phyloP scores from a whole-genome alignment of 2,329 filamentous ascomycete genomes.

The Venturia effusa region DNA sequence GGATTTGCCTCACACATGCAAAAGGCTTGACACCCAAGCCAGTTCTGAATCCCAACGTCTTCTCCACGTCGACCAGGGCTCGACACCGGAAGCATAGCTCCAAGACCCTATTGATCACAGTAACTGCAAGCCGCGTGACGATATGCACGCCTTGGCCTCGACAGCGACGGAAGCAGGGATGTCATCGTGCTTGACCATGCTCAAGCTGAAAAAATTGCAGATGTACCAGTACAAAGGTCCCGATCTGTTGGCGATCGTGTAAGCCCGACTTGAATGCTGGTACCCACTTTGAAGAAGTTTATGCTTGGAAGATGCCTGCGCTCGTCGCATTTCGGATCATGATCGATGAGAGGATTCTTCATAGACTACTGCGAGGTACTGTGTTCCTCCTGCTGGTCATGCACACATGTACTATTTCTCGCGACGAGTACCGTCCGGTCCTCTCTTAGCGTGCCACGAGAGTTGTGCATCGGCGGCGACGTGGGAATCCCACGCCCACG shows the following conservation, averaged over 20 bases:
- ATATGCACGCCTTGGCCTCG: not conserved
- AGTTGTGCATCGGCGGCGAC: not conserved
- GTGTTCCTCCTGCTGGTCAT: no score
- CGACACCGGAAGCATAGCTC: not conserved
- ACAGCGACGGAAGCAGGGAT: not conserved
- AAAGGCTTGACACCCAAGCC: not conserved
- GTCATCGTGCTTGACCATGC: not conserved
- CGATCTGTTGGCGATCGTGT: not conserved
- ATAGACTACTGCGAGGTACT: conserved; percentile 1
- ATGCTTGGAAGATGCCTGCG: not conserved
- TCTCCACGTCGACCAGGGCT: not conserved
- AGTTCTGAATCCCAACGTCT: not conserved
- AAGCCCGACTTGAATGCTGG: not conserved
- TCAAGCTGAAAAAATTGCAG: not conserved
- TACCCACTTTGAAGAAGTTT: not conserved
- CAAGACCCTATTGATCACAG: not conserved
- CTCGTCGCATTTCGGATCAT: not conserved
- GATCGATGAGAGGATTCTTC: not conserved
- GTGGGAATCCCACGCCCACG: not conserved
- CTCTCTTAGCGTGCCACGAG: not conserved
- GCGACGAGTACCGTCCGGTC: not conserved
- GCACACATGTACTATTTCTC: not conserved
- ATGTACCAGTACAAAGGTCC: not conserved
- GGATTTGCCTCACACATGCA: conserved; percentile 1
- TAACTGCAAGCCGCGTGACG: not conserved